Base-by-base conservation (phyloP, 208 protist genomes). In the Trypanosoma grayi region DNA sequence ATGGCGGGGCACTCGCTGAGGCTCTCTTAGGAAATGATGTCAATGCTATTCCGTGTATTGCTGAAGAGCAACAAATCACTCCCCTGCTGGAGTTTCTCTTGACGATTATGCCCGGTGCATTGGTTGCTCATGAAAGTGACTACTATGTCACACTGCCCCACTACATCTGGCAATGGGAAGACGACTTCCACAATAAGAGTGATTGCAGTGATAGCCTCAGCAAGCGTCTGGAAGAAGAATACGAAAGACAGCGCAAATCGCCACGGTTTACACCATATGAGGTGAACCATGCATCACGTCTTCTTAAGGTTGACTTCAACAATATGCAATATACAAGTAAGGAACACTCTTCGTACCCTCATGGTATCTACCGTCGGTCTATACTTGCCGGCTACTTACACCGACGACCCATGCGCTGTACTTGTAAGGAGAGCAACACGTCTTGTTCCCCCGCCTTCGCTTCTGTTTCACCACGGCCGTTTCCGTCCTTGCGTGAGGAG, bases 111-210 rank as follows among this genome's bases (percentile, higher is more conserved):
- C 84, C 82, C 9, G 60, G 60, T 44, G 54, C 80, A 13, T 55
- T 47, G 9, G 40, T 31, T 39, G 56, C 73, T 4, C 59, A 74
- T 72, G 62, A 66, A 4, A 77, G 86, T 64, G 75, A 76, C 60
- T 72, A 74, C 45, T 78, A 79, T 69, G 51, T 77, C 22, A 83
- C 85, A 4, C 37, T 77, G 10, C 87, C 83, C 3, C 80, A 83
- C 60, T 77, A 78, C 60, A 30, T 58, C 33, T 95, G 85, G 85
- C 40, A 69, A 11, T 92, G 90, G 84, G 90, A 93, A 63, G 86
- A 95, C 44, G 86, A 93, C 66, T 92, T 88, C 57, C 82, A 89
- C 64, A 88, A 93, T 58, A 55, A 62, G 33, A 73, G 61, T 47
- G 70, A 82, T 39, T 95, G 81, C 72, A 81, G 57, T 51, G 79